Evolutionary conservation across 1,284 basidiomycete genomes (phyloP).

Genomic region (Ceratobasidium sp.): DNA sequence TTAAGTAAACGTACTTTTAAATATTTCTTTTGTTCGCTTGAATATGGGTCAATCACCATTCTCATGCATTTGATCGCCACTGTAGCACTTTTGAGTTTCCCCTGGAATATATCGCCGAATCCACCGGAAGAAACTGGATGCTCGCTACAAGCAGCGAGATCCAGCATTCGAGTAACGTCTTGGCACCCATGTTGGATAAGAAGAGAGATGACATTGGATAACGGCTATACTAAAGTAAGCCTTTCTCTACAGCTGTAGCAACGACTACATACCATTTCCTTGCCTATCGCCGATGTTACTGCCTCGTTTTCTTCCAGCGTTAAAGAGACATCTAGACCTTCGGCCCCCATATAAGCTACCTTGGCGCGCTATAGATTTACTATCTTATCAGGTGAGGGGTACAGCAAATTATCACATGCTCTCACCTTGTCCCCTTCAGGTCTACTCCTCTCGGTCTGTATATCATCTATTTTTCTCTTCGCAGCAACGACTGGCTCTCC

Average conservation of each 20-base stretch:
- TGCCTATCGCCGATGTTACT: neutral
- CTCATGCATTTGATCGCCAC: slow-evolving; percentile 20
- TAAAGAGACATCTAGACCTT: too few relatives aligned
- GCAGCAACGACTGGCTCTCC: too few relatives aligned
- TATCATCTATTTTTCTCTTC: too few relatives aligned
- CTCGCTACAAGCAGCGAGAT: neutral
- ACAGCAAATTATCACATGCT: too few relatives aligned
- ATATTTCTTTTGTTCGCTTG: neutral
- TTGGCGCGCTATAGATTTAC: too few relatives aligned
- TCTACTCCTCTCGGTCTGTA: too few relatives aligned
- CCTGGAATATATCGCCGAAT: slow-evolving; percentile 23
- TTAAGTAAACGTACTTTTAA: neutral
- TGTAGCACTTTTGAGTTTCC: neutral
- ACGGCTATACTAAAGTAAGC: neutral
- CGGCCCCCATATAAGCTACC: too few relatives aligned
- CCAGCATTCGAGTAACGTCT: neutral
- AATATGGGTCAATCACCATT: neutral
- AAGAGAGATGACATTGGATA: neutral
- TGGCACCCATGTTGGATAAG: slow-evolving; percentile 4
- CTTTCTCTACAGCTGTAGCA: neutral
- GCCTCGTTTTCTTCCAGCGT: neutral
- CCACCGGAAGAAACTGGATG: neutral
- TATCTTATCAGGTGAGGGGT: too few relatives aligned
- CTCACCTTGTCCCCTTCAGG: too few relatives aligned
- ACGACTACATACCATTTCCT: neutral